Base-by-base conservation (phyloP, 2,329 filamentous ascomycete species). In the Hyphodiscus sp. region DNA sequence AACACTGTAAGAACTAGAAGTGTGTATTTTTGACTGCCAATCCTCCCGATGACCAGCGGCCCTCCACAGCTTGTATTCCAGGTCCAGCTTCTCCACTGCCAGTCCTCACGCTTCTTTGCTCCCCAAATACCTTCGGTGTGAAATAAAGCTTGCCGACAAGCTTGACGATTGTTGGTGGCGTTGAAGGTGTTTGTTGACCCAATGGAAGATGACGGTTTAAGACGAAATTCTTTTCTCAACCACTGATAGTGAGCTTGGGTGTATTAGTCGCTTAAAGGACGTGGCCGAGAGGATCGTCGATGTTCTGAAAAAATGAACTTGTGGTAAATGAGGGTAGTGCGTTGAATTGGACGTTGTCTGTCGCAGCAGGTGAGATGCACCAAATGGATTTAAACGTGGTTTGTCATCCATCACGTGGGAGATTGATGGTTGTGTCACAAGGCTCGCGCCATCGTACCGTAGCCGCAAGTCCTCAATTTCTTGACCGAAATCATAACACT, bases 1-100 rank as follows among this genome's bases (percentile, higher is more conserved):
- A 66, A 64, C 64, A 65, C 58, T 60, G 60, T 58, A 58, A 65
- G 62, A 67, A 65, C 63, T 67, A 67, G 67, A 65, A 66, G 56
- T 64, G 63, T 69, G 65, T 69, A 68, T 67, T 67, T 58, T 65
- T 63, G 62, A 63, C 54, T 64, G 61, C 57, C 58, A 63, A 63
- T 61, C 57, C 58, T 56, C 61, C 60, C 54, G 56, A 58, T 48
- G 56, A 53, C 57, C 52, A 61, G 56, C 52, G 52, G 50, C n/a
- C 23, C n/a, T 41, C 19, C 43, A 42, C 33, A n/a, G 10, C 19
- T 15, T 47, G 45, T 47, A 19, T 47, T 13, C 45, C 45, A 26
- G 51, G 13, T 10, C 54, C 56, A 60, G 58, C 59, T 58, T 59
- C 47, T 45, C 44, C 33, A 50, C 57, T 58, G 53, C 53, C 57